A percentile compares a stretch with the other conserved stretches of the same genome.
phyloP scores from a whole-genome alignment of 2,329 filamentous ascomycete genomes.

The Juglanconis juglandina region DNA sequence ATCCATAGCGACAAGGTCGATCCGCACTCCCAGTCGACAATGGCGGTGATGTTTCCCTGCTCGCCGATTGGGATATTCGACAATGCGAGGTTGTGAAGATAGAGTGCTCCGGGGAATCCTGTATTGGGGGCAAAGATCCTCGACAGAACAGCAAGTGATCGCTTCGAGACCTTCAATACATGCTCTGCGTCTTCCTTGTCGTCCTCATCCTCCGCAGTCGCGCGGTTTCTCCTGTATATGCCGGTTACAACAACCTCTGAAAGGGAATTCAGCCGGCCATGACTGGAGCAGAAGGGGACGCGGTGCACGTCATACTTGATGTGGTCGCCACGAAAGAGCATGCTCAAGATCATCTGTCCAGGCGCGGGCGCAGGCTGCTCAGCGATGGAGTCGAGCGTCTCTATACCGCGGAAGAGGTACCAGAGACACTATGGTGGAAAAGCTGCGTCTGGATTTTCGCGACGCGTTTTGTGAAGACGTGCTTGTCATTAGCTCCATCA shows the following conservation, averaged over 20 bases:
- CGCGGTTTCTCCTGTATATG: conserved; percentile 24
- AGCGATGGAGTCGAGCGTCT: conserved; percentile 20
- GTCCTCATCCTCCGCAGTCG: conserved; percentile 26
- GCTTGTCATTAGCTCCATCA: conserved; percentile 34
- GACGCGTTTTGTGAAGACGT: conserved; percentile 26
- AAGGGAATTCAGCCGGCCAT: conserved; percentile 35
- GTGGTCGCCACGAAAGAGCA: conserved; percentile 32
- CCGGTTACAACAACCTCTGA: conserved; percentile 27
- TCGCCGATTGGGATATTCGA: conserved; percentile 40
- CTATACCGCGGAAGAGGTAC: conserved; percentile 23
- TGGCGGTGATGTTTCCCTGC: conserved; percentile 30
- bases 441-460: conserved; percentile 31
- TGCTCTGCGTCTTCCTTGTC: conserved; percentile 30
- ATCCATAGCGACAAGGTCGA: conserved; percentile 38
- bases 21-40: conserved; percentile 43
- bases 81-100: conserved; percentile 34
- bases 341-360: conserved; percentile 28
- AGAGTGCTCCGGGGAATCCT: conserved; percentile 28
- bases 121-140: conserved; percentile 28
- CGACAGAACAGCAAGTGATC: conserved; percentile 29
- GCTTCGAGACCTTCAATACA: conserved; percentile 23
- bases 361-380: conserved; percentile 4
- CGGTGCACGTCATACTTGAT: conserved; percentile 30
- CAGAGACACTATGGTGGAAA: conserved; percentile 19
- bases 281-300: conserved; percentile 35